These are phyloP conservation scores for Lodderomyces pseudojiufengensis DNA, from an alignment of 1,139 yeast genomes.

Conservation along the genomic window DNA sequence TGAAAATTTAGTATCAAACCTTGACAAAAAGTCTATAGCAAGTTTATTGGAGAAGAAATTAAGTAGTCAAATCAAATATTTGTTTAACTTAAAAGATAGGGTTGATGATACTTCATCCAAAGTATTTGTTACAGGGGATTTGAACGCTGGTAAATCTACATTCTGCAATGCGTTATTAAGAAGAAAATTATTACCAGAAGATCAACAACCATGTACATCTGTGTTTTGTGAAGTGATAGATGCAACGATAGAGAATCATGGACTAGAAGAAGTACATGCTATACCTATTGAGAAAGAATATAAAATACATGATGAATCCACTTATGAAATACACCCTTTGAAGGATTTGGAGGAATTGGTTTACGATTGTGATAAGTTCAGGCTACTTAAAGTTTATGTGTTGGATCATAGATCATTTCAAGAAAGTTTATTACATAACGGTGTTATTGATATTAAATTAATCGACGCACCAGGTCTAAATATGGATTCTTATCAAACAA, in stretches of 20 bases:
- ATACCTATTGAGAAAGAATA: constrained; percentile 56
- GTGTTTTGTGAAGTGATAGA: constrained; percentile 95
- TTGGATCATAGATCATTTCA: constrained; percentile 68
- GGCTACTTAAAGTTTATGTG: constrained; percentile 76
- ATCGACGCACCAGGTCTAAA: constrained; percentile 98
- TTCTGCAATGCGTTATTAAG: constrained; percentile 89
- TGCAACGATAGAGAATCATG: constrained; percentile 63
- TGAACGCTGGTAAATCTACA: constrained; percentile 94
- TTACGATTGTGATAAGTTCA: constrained; percentile 65
- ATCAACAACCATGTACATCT: constrained; percentile 96
- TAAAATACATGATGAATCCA: constrained; percentile 56
- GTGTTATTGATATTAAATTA: constrained; percentile 85
- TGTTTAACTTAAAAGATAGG: constrained; percentile 72
- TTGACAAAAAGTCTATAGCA: constrained; percentile 66
- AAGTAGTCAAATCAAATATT: constrained; percentile 59
- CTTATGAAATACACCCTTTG: constrained; percentile 57
- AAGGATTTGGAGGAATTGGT: constrained; percentile 66
- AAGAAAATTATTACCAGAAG: constrained; percentile 81
- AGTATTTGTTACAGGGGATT: constrained; percentile 94
- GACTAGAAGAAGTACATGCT: constrained; percentile 91
- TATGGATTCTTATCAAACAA: constrained; percentile 89
- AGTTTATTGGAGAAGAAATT: constrained; percentile 63
- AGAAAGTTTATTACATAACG: constrained; percentile 77
- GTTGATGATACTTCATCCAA: constrained; percentile 91
- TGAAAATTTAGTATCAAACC: constrained; percentile 43